Base-by-base conservation (phyloP, 2,329 filamentous ascomycete species). In the Fusarium liriodendri region DNA sequence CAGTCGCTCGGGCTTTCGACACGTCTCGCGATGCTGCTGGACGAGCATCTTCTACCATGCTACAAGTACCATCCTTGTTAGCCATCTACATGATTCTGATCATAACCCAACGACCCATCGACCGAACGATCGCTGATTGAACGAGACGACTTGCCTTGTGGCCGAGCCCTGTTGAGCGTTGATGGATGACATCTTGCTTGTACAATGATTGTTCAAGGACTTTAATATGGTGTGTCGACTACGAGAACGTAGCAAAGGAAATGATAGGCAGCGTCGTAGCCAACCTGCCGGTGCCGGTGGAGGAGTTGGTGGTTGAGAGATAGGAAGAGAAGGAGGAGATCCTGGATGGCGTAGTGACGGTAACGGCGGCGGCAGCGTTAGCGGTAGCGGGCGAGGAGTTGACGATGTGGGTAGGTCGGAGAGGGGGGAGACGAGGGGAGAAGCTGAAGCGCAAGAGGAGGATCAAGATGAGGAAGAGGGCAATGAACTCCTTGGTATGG, bases 101-200 rank as follows among this genome's bases (percentile, higher is more conserved):
- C 29, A 14, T 38, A 8, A 52, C 40, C 38, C n/a, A 61, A 61
- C 38, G 63, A 69, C 27, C 20, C 22, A 22, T 27, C 27, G 61
- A 38, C n/a, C 40, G 32, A 71, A 50, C 42, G 45, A 22, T 22
- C 20, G 20, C 37, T 18, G 33, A 58, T 33, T 14, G 35, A 60
- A 55, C 52, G 29, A 37, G 40, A 33, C 16, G 29, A 69, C 71
- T 9, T 74, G 74, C 71, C 58, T 37, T 10, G 14, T 32, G 64
- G 42, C 71, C 54, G 71, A 74, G 35, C 68, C 68, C 38, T 66
- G 68, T 18, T 62, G 58, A 40, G 68, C 52, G 11, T 6, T 22
- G 47, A 63, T 42, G 20, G 71, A 73, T n/a, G 67, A 63, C 71
- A 74, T 74, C 18, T 18, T n/a, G 27, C 8, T n/a, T 25, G 11